Percentiles rank a stretch among this genome's conserved stretches.
These are phyloP conservation scores for Gaeumannomyces tritici DNA, from an alignment of 2,329 filamentous ascomycete species.

Conservation along the genomic window DNA sequence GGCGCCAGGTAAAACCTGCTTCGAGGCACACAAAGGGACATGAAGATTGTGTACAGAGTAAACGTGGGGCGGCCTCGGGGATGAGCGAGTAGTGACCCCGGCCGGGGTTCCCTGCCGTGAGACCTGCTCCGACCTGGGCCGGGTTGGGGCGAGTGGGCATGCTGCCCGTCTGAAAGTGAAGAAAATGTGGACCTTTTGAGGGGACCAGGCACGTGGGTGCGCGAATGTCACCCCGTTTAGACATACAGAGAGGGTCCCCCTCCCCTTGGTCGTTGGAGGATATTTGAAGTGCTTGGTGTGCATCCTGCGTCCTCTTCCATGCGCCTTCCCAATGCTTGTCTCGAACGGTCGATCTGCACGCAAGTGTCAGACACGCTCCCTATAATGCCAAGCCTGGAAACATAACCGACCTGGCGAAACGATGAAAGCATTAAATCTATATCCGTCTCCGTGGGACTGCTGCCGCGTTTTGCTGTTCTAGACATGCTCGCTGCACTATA, in stretches of 20 bases:
- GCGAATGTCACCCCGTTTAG: too few species aligned
- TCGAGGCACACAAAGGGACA: background rate
- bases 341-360: background rate
- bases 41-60: background rate
- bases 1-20: background rate
- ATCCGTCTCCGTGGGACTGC: too few species aligned
- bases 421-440: too few species aligned
- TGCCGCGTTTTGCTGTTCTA: too few species aligned
- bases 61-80: too few species aligned
- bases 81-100: background rate
- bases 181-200: too few species aligned
- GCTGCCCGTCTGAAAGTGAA: background rate
- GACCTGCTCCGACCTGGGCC: background rate
- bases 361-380: background rate
- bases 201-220: background rate
- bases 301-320: too few species aligned
- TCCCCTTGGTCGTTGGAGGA: background rate
- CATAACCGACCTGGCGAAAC: too few species aligned
- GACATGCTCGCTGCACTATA: too few species aligned
- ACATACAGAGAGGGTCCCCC: background rate
- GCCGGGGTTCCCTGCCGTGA: background rate
- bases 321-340: background rate
- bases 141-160: background rate
- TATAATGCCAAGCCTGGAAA: too few species aligned
- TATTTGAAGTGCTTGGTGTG: too few species aligned